Conservation (phyloP, 345 rosid species). For the Eutrema heterophyllum region DNA sequence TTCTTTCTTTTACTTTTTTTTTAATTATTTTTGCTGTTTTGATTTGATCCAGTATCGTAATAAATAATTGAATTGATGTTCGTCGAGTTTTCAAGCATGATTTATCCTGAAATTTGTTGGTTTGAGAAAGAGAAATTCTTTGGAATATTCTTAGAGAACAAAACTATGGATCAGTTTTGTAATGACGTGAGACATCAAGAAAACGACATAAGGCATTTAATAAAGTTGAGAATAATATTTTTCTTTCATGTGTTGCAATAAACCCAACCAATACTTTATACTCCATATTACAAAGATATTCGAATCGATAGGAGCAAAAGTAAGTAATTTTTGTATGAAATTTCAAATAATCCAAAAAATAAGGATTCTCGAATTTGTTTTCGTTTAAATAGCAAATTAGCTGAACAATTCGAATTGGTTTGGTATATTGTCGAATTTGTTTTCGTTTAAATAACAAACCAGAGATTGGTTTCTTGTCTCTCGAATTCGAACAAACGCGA, state of each 20-base stretch:
- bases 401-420: neutral
- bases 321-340: neutral
- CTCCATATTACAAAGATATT: neutral
- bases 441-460: neutral
- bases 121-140: neutral
- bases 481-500: neutral
- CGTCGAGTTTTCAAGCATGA: neutral
- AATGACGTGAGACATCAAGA: slow-evolving; percentile 3
- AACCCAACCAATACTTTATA: slow-evolving; percentile 4
- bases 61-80: slow-evolving; percentile 15
- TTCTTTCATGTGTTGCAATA: slow-evolving; percentile 2
- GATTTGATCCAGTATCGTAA: slow-evolving; percentile 7
- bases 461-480: slow-evolving; percentile 17
- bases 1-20: neutral
- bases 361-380: neutral
- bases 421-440: neutral
- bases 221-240: neutral
- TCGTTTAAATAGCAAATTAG: neutral
- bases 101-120: neutral
- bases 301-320: neutral
- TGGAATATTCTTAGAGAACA: slow-evolving; percentile 20
- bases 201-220: slow-evolving; percentile 10
- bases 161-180: neutral
- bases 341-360: neutral
- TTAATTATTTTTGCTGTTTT: neutral